Percentiles rank a stretch among this genome's conserved stretches.
These are phyloP conservation scores for Trichoderma sp. DNA, from an alignment of 2,329 filamentous ascomycete genomes.

Conservation along the genomic window DNA sequence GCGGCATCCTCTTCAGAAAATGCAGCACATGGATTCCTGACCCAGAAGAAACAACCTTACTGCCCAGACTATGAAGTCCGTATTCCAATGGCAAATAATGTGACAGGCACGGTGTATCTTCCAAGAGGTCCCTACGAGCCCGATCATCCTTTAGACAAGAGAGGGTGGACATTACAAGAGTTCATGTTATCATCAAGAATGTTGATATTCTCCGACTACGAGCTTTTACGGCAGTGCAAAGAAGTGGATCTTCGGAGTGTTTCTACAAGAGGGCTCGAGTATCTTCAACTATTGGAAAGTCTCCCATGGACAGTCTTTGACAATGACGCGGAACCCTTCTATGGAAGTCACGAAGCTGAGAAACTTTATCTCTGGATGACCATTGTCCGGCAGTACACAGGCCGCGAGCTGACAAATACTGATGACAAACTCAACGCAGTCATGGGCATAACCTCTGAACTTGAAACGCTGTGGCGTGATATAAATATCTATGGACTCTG, in stretches of 20 bases:
- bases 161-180: background rate
- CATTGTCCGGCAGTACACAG: background rate
- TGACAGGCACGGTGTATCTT: background rate
- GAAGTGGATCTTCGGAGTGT: background rate
- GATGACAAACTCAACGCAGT: background rate
- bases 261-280: background rate
- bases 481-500: background rate
- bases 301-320: constrained; percentile 2
- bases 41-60: background rate
- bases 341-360: background rate
- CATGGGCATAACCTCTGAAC: background rate
- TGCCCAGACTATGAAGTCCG: background rate
- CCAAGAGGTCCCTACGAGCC: background rate
- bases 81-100: background rate
- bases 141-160: constrained; percentile 2
- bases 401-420: background rate
- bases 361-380: constrained; percentile 6
- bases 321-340: background rate
- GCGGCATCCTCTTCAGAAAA: background rate
- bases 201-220: background rate
- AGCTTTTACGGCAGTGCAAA: constrained; percentile 8
- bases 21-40: background rate
- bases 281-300: background rate
- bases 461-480: background rate
- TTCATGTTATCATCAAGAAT: constrained; percentile 7